Evolutionary conservation across 2,329 filamentous ascomycete species (phyloP), one percentile per base, ranked within the genome.

Genomic region (Metarhizium rileyi): DNA sequence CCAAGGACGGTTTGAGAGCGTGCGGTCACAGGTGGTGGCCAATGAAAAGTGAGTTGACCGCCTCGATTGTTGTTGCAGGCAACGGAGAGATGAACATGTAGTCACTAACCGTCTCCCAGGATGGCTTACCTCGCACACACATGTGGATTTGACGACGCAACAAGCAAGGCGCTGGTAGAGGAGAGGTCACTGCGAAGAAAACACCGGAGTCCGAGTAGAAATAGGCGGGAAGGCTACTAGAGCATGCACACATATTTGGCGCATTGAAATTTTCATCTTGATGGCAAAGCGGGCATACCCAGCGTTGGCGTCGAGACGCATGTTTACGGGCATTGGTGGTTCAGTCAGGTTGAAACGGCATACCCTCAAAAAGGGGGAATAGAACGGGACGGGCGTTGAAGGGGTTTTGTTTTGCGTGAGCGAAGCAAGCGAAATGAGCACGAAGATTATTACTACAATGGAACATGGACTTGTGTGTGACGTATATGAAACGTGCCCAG

Each of bases 1-100:
- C 62, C 82, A 88, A 65, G 75, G 84, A 56, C 77, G 81, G 54
- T 91, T 94, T 66, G 81, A 87, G 59, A 77, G 80, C 53, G 77
- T 89, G 62, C 84, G 83, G 68, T 75, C 77, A 61, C 75, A 77
- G 62, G 77, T 90, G 63, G 78, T 80, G 42, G 76, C 74, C 47
- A 82, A 86, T 59, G 86, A 89, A 58, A 91, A 87, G 90, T 95
- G 70, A 78, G 84, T 77, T 44, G 9, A 18, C 5, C 35, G 20
- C 35, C 18, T 3, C n/a, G n/a, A n/a, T n/a, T n/a, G n/a, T n/a
- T 38, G 6, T 12, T 38, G 16, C 18, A 1, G 16, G 2, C 35
- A 10, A 38, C 35, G 16, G n/a, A 10, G 35, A 20, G 35, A 18
- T 9, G 35, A 38, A 18, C n/a, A 38, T 38, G 35, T 8, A 38